Evolutionary conservation across 768 basidiomycete species (phyloP).

Genomic region (Calvatia gigantea): DNA sequence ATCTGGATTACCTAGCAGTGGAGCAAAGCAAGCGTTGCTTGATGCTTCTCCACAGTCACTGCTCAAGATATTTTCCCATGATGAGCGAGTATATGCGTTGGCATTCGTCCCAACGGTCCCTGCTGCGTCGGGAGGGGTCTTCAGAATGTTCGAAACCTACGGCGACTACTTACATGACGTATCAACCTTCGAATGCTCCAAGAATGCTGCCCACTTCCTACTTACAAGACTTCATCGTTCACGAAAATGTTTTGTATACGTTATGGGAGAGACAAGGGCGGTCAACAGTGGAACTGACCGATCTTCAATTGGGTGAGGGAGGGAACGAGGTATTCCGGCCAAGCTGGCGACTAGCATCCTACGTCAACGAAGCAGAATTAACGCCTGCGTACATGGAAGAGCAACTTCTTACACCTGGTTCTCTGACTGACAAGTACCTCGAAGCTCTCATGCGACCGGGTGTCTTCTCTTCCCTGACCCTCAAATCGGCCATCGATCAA

Average conservation of each 20-base stretch:
- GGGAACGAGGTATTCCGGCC: slow-evolving; percentile 25
- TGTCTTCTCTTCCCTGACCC: slow-evolving; percentile 79
- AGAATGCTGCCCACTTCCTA: slow-evolving; percentile 61
- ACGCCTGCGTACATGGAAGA: slow-evolving; percentile 90
- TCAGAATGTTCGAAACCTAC: slow-evolving; percentile 59
- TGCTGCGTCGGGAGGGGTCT: slow-evolving; percentile 73
- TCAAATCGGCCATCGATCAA: slow-evolving; percentile 78
- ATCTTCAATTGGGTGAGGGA: slow-evolving; percentile 38
- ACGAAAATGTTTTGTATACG: slow-evolving; percentile 54
- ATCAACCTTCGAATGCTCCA: slow-evolving; percentile 57
- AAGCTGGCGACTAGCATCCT: slow-evolving; percentile 53
- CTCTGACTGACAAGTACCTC: slow-evolving; percentile 76
- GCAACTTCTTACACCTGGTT: slow-evolving; percentile 65
- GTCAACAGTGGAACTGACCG: slow-evolving; percentile 60
- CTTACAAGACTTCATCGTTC: slow-evolving; percentile 72
- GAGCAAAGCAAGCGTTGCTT: slow-evolving; percentile 41
- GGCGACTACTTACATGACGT: slow-evolving; percentile 58
- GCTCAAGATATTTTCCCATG: slow-evolving; percentile 59
- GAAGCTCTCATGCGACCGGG: slow-evolving; percentile 83
- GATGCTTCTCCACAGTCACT: slow-evolving; percentile 61
- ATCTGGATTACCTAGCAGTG: slow-evolving; percentile 17
- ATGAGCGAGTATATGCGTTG: slow-evolving; percentile 53
- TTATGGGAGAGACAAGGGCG: slow-evolving; percentile 83
- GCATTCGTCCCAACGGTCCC: slow-evolving; percentile 70
- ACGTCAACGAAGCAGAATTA: slow-evolving; percentile 70